These are phyloP conservation scores for Rauvolfia tetraphylla DNA, from an alignment of 257 asterid species.

Conservation along the genomic window DNA sequence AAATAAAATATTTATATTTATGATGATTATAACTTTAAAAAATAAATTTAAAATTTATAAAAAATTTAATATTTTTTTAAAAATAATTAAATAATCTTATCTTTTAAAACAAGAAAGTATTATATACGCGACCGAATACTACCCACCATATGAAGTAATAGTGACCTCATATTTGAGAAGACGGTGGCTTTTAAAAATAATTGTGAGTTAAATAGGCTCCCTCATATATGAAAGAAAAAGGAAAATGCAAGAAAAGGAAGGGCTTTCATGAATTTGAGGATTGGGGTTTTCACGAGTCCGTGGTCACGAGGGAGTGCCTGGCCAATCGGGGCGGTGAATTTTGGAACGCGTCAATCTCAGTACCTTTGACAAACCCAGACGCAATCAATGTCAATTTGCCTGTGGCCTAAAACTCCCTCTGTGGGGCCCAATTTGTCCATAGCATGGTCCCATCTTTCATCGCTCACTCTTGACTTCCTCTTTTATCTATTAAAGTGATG, in stretches of 20 bases:
- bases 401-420: conserved; percentile 16
- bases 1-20: no score
- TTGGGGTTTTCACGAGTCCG: not conserved
- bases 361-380: conserved; percentile 25
- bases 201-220: no score
- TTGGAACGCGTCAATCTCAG: conserved; percentile 37
- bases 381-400: conserved; percentile 37
- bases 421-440: conserved; percentile 19
- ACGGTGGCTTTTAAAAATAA: no score
- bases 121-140: no score
- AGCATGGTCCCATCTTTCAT: conserved; percentile 19
- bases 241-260: not conserved
- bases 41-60: no score
- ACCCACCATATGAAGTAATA: no score
- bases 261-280: not conserved
- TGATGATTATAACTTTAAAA: no score
- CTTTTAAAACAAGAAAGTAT: no score
- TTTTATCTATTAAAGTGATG: no score
- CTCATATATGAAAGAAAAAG: not conserved
- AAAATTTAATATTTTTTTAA: no score
- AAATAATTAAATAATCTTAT: no score
- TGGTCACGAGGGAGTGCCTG: conserved; percentile 31
- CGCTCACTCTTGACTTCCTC: not conserved
- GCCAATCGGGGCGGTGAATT: conserved; percentile 31
- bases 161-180: no score